Conservation (phyloP, 805 yeast genomes). For the Starmera quercuum region DNA sequence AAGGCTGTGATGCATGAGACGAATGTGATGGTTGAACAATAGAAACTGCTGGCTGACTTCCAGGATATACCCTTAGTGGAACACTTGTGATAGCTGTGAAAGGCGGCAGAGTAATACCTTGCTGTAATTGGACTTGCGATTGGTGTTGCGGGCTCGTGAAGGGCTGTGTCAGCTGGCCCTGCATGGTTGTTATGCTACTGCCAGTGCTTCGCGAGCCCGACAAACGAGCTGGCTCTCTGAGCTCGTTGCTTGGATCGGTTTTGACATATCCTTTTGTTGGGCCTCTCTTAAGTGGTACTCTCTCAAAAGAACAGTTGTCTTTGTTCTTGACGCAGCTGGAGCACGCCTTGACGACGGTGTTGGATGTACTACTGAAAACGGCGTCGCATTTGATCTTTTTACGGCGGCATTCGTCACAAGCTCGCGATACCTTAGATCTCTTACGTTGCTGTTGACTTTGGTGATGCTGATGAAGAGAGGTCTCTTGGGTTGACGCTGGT, state of each 20-base stretch:
- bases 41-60: not conserved
- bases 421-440: slow-evolving; percentile 68
- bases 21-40: not conserved
- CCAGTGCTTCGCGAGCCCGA: not conserved
- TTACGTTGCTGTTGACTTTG: slow-evolving; percentile 31
- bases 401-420: slow-evolving; percentile 74
- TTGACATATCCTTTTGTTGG: slow-evolving; percentile 63
- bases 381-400: slow-evolving; percentile 72
- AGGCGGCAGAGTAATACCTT: slow-evolving; percentile 9
- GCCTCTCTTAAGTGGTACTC: slow-evolving; percentile 72
- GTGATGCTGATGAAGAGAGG: slow-evolving; percentile 3
- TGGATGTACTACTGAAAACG: slow-evolving; percentile 35
- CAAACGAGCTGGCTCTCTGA: slow-evolving; percentile 4
- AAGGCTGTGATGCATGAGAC: not conserved
- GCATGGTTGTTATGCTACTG: not conserved
- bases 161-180: not conserved
- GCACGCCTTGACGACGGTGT: slow-evolving; percentile 45
- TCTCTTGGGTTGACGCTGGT: not conserved
- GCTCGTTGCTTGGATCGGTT: slow-evolving; percentile 17
- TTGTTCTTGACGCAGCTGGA: slow-evolving; percentile 53
- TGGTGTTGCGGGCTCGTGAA: slow-evolving; percentile 1
- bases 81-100: slow-evolving; percentile 8
- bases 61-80: slow-evolving; percentile 1
- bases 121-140: slow-evolving; percentile 1
- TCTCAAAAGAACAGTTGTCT: slow-evolving; percentile 58